Evolutionary conservation across 169 alveolate genomes (phyloP).

Genomic region (Plasmodium coatneyi): DNA sequence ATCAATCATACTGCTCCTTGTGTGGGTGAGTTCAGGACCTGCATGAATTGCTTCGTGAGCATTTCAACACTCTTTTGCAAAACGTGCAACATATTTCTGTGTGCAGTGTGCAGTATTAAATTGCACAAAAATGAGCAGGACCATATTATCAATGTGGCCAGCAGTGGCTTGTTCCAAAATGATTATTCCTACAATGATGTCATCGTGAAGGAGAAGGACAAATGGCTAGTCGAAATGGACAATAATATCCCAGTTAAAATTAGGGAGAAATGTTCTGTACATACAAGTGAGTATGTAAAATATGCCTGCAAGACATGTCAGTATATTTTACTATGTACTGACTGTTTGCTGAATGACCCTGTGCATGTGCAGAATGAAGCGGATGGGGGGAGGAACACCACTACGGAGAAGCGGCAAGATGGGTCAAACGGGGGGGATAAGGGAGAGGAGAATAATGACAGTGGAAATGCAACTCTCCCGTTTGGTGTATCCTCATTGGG

Average conservation of each 20-base stretch:
- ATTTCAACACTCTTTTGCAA: slow-evolving; percentile 68
- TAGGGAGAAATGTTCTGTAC: slow-evolving; percentile 67
- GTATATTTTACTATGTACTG: slow-evolving; percentile 41
- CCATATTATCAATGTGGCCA: slow-evolving; percentile 44
- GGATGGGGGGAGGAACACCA: background rate
- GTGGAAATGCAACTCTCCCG: background rate
- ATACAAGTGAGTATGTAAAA: slow-evolving; percentile 46
- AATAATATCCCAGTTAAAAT: slow-evolving; percentile 47
- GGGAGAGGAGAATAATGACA: background rate
- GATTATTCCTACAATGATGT: slow-evolving; percentile 33
- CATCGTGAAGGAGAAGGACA: slow-evolving; percentile 54
- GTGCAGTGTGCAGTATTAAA: slow-evolving; percentile 64
- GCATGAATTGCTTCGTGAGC: slow-evolving; percentile 72
- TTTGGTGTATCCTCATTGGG: background rate
- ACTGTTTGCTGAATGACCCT: slow-evolving; percentile 67
- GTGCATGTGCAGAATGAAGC: slow-evolving; percentile 26
- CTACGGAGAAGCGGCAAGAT: background rate
- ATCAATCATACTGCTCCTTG: slow-evolving; percentile 74
- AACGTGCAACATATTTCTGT: slow-evolving; percentile 68
- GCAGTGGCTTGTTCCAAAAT: slow-evolving; percentile 69
- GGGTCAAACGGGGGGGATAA: background rate
- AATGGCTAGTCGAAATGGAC: slow-evolving; percentile 67
- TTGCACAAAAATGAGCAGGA: slow-evolving; percentile 28
- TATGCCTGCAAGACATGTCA: slow-evolving; percentile 56
- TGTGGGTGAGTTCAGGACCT: slow-evolving; percentile 70